Evolutionary conservation across 495 filamentous ascomycete genomes (phyloP), one percentile per base, ranked within the genome.

Genomic region (Hypoxylon perforatum): DNA sequence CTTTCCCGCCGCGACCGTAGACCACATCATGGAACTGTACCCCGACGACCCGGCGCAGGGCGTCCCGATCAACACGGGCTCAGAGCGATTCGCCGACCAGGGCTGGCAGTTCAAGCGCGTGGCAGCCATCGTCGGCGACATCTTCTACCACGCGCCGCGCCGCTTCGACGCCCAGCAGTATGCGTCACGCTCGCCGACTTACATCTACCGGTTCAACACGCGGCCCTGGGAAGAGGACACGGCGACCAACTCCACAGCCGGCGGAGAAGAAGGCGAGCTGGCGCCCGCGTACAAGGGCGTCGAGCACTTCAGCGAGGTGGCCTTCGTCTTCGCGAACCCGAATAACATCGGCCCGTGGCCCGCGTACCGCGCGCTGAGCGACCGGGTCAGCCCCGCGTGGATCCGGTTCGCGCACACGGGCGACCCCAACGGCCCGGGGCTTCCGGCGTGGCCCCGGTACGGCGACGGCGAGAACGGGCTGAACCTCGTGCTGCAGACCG

Each of bases 1-100:
- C 41, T 73, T 73, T 30, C 72, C 73, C 0, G 61, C 66, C 15
- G 35, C 73, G 17, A 63, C 68, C 17, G 67, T 79, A 30, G 67
- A 78, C 38, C 76, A 70, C 5, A 75, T 77, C 63, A 63, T 82
- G 57, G 57, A 71, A 35, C 52, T 77, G 14, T 77, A 77, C 50
- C 75, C 74, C 1, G 74, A 77, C 50, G 74, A 76, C 33, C 75
- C 74, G 5, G 42, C 70, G 6, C 68, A 65, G 18, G 75, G 75
- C 8, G 65, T 77, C 14, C 75, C 75, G 1, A 35, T 75, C 11
- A 58, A 73, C 47, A 77, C 73, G 1, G 73, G 73, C 35, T 33
- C 21, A 1, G 67, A 72, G 23, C 69, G 72, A 19, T 77, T 77
- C 45, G 57, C 72, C 7, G 61, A 64, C 17, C 28, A 52, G 19